A percentile compares a stretch with the other conserved stretches of the same genome.
phyloP scores from a whole-genome alignment of 768 basidiomycete species.

The Suillus subalutaceus region DNA sequence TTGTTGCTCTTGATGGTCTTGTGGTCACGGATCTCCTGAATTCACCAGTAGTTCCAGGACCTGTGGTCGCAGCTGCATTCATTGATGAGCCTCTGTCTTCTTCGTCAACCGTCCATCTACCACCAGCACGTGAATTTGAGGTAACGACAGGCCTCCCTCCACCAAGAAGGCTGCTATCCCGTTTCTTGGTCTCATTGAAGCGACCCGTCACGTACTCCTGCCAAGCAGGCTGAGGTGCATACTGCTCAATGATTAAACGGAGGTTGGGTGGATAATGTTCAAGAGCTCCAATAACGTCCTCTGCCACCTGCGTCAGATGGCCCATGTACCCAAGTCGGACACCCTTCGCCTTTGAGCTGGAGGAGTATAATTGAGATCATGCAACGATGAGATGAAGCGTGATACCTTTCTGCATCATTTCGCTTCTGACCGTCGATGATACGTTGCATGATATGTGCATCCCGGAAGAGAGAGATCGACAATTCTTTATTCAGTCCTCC shows the following conservation, averaged over 20 bases:
- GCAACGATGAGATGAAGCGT: constrained; percentile 12
- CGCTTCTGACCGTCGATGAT: constrained; percentile 84
- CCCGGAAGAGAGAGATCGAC: constrained; percentile 82
- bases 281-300: constrained; percentile 90
- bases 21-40: constrained; percentile 53
- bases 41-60: constrained; percentile 43
- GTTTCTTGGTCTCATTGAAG: constrained; percentile 83
- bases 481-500: constrained; percentile 85
- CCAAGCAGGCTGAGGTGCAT: constrained; percentile 82
- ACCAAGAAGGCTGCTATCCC: constrained; percentile 78
- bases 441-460: constrained; percentile 79
- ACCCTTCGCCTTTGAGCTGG: constrained; percentile 71
- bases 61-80: constrained; percentile 17
- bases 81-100: constrained; percentile 40
- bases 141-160: constrained; percentile 77
- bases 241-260: constrained; percentile 59
- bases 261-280: constrained; percentile 86
- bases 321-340: constrained; percentile 95
- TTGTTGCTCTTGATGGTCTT: constrained; percentile 50
- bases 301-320: constrained; percentile 91
- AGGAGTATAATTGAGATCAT: constrained; percentile 14
- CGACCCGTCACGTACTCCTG: constrained; percentile 85
- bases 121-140: constrained; percentile 32
- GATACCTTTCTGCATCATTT: constrained; percentile 78
- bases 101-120: constrained; percentile 76